Conservation (phyloP, 2,329 filamentous ascomycete genomes). For the Cryphonectria nitschkei region DNA sequence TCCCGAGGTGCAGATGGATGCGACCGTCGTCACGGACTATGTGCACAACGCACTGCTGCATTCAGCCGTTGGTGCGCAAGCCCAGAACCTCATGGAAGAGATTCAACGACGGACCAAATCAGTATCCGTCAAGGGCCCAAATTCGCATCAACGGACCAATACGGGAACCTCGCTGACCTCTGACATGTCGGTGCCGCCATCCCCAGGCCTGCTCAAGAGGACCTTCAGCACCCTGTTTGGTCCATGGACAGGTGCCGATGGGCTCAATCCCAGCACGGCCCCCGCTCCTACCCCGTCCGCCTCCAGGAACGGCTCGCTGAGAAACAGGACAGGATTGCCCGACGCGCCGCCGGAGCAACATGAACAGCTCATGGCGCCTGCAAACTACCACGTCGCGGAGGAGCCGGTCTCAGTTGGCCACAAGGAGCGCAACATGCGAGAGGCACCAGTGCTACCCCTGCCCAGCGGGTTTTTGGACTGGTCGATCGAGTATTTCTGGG, state of each 20-base stretch:
- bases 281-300: conserved; percentile 30
- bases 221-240: conserved; percentile 68
- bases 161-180: conserved; percentile 41
- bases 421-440: conserved; percentile 61
- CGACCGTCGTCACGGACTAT: conserved; percentile 82
- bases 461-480: conserved; percentile 87
- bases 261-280: conserved; percentile 31
- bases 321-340: conserved; percentile 43
- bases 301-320: conserved; percentile 43
- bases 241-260: conserved; percentile 55
- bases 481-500: conserved; percentile 97
- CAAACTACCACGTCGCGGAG: conserved; percentile 75
- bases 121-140: conserved; percentile 47
- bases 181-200: conserved; percentile 39
- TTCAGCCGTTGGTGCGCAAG: conserved; percentile 73
- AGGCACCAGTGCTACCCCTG: conserved; percentile 71
- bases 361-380: conserved; percentile 66
- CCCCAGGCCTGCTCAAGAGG: conserved; percentile 63
- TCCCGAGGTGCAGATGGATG: conserved; percentile 87
- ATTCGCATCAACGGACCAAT: conserved; percentile 49
- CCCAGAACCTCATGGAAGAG: conserved; percentile 75
- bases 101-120: conserved; percentile 59
- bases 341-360: conserved; percentile 72
- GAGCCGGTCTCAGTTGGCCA: conserved; percentile 82
- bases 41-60: conserved; percentile 77